These are phyloP conservation scores for Trifolium pratense DNA, from an alignment of 306 rosid species.

Conservation along the genomic window DNA sequence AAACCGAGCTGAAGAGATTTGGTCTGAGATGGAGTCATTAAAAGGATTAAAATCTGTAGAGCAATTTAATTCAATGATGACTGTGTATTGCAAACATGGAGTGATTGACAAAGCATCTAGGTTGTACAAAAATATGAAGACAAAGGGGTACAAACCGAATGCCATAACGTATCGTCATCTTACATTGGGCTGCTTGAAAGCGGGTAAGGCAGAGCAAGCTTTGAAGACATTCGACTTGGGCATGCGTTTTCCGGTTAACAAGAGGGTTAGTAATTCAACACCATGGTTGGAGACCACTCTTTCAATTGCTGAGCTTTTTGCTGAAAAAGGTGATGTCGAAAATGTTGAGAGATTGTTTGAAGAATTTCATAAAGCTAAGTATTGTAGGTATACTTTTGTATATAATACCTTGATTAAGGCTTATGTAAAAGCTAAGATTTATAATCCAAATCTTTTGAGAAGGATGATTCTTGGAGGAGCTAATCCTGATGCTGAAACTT, in stretches of 20 bases:
- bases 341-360: constrained; percentile 75
- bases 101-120: constrained; percentile 62
- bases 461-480: constrained; percentile 92
- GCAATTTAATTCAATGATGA: constrained; percentile 75
- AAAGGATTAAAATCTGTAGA: constrained; percentile 72
- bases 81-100: constrained; percentile 79
- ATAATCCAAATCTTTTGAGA: constrained; percentile 76
- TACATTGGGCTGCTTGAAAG: constrained; percentile 82
- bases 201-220: constrained; percentile 69
- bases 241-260: constrained; percentile 50
- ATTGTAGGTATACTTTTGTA: constrained; percentile 78
- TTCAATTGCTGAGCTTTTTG: constrained; percentile 68
- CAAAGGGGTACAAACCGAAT: constrained; percentile 75
- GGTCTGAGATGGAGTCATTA: constrained; percentile 74
- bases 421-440: constrained; percentile 83
- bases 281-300: constrained; percentile 94
- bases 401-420: constrained; percentile 84
- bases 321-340: constrained; percentile 74
- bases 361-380: constrained; percentile 73
- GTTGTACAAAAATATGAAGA: constrained; percentile 61
- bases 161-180: constrained; percentile 84
- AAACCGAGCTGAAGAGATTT: constrained; percentile 76
- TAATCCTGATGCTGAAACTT: constrained; percentile 84
- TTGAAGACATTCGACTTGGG: constrained; percentile 72
- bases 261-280: constrained; percentile 65